phyloP scores from a whole-genome alignment of 2,329 filamentous ascomycete species.

The Metarhizium guizhouense region DNA sequence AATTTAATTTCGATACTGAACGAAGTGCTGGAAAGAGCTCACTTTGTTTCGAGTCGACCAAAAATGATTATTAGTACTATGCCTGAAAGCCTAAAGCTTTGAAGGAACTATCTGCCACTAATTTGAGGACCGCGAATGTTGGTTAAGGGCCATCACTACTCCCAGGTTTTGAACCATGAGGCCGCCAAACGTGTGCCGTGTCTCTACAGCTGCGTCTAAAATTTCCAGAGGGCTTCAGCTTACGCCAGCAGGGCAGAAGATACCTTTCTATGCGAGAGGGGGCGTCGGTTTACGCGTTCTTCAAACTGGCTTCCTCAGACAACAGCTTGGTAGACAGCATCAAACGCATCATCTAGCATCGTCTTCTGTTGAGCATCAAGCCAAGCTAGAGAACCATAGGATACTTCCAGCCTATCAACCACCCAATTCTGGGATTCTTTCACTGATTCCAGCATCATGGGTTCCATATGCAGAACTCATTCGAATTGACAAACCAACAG shows the following conservation, averaged over 20 bases:
- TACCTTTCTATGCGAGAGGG: neutral
- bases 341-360: neutral
- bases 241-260: neutral
- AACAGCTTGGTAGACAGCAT: neutral
- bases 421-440: slow-evolving; percentile 63
- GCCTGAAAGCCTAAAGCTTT: neutral
- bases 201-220: neutral
- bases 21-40: neutral
- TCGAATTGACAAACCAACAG: slow-evolving; percentile 71
- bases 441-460: slow-evolving; percentile 57
- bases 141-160: neutral
- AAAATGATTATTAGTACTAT: neutral
- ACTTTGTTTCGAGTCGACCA: neutral
- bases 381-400: neutral
- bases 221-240: neutral
- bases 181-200: neutral
- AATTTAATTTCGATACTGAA: neutral
- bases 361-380: neutral
- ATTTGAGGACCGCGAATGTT: neutral
- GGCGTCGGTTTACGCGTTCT: neutral
- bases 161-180: neutral
- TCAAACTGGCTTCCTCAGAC: neutral
- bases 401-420: slow-evolving; percentile 43
- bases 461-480: slow-evolving; percentile 77
- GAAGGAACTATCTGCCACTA: neutral